These are phyloP conservation scores for Kwoniella botswanensis DNA, from an alignment of 768 basidiomycete species.

Conservation along the genomic window DNA sequence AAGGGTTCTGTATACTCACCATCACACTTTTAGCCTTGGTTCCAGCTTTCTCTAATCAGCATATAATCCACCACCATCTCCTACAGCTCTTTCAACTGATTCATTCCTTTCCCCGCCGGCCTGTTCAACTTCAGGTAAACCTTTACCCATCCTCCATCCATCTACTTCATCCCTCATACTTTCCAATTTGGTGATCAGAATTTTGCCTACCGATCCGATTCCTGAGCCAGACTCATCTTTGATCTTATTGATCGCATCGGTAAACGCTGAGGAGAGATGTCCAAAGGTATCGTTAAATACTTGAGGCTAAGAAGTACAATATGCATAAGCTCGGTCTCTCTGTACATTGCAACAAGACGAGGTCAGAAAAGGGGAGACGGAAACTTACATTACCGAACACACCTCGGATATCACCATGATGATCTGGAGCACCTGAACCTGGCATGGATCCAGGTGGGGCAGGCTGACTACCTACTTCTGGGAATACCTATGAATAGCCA, in stretches of 20 bases:
- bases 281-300: conserved; percentile 52
- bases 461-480: conserved; percentile 32
- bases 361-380: background rate
- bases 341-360: conserved; percentile 24
- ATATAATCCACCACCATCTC: conserved; percentile 44
- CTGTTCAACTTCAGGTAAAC: conserved; percentile 36
- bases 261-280: conserved; percentile 49
- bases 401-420: conserved; percentile 47
- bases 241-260: conserved; percentile 52
- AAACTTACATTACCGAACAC: conserved; percentile 56
- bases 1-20: too few species aligned
- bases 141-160: conserved; percentile 47
- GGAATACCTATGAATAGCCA: conserved; percentile 37
- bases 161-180: conserved; percentile 54
- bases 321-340: conserved; percentile 33
- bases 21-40: too few species aligned
- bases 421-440: conserved; percentile 49
- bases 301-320: conserved; percentile 48
- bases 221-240: conserved; percentile 49
- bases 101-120: conserved; percentile 41
- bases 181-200: conserved; percentile 46
- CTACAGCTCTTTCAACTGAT: conserved; percentile 39
- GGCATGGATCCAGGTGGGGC: conserved; percentile 48
- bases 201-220: conserved; percentile 47
- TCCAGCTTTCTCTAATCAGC: conserved; percentile 26